These are phyloP conservation scores for Fallopia convolvulus DNA, from an alignment of 148 eudicot genomes.

Conservation along the genomic window DNA sequence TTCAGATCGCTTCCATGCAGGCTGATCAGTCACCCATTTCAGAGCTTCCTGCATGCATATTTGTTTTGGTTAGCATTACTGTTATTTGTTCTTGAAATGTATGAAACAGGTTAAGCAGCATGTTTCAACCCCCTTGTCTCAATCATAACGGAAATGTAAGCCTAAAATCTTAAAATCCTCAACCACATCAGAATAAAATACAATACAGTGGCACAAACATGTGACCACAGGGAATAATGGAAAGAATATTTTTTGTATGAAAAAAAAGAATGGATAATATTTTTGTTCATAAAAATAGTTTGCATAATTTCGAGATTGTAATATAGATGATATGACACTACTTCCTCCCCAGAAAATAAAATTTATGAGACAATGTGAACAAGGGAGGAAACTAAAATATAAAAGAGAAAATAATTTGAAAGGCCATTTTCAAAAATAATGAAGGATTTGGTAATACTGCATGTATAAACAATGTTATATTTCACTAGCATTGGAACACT, in stretches of 20 bases:
- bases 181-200: background rate
- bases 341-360: too few species aligned
- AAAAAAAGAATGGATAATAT: background rate
- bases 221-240: background rate
- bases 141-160: background rate
- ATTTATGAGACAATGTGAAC: too few species aligned
- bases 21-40: constrained; percentile 94
- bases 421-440: background rate
- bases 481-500: background rate
- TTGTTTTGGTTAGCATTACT: background rate
- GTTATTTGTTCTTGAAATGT: background rate
- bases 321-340: too few species aligned
- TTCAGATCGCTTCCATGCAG: constrained; percentile 92
- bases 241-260: too few species aligned
- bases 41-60: constrained; percentile 62
- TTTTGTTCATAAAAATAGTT: background rate
- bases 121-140: background rate
- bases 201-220: background rate
- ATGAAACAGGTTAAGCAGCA: background rate
- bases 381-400: too few species aligned
- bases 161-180: background rate
- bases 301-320: background rate
- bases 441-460: background rate
- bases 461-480: background rate
- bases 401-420: too few species aligned